Evolutionary conservation across 202 grass and related monocot genomes (phyloP).

Genomic region (Bolboschoenoplectus hybrid): DNA sequence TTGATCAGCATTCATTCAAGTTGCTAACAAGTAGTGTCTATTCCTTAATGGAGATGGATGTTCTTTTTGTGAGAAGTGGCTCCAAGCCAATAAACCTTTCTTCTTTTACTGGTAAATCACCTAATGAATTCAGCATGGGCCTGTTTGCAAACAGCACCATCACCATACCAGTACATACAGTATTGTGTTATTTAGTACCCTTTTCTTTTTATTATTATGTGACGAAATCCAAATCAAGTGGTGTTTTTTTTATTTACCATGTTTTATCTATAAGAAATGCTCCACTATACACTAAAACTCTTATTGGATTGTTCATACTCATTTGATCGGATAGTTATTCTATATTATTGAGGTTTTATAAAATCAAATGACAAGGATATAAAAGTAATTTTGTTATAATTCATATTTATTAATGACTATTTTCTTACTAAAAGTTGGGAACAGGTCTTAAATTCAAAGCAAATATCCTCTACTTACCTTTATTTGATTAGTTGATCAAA

Average conservation of each 20-base stretch:
- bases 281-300: no score
- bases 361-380: neutral
- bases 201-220: neutral
- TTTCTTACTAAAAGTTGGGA: neutral
- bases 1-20: neutral
- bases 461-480: neutral
- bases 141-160: neutral
- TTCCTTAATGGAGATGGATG: neutral
- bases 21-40: neutral
- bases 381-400: neutral
- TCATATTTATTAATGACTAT: neutral
- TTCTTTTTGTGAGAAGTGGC: constrained; percentile 14
- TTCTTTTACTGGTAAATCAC: constrained; percentile 23
- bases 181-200: neutral
- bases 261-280: neutral
- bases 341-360: neutral
- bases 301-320: neutral
- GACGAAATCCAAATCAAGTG: neutral
- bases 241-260: neutral
- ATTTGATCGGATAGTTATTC: neutral
- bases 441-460: neutral
- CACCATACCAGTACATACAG: neutral
- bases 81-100: neutral
- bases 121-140: neutral
- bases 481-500: neutral